Evolutionary conservation across 2,329 filamentous ascomycete species (phyloP).

Genomic region (Stylonectria norvegica): DNA sequence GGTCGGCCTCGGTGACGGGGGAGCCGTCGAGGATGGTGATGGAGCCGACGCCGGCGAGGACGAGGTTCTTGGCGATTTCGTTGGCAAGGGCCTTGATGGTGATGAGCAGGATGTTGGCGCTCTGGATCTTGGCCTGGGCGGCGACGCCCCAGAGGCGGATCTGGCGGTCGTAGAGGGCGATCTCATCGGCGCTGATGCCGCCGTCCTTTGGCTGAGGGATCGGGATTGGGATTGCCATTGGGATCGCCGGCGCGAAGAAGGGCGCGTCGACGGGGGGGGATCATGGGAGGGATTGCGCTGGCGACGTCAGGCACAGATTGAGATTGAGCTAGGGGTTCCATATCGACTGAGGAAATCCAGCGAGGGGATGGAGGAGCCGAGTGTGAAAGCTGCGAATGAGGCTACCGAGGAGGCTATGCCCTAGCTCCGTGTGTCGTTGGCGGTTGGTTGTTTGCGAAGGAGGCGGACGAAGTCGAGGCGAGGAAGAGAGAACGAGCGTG

Average conservation of each 20-base stretch:
- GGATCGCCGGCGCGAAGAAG: too few species aligned
- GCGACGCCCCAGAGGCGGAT: constrained; percentile 96
- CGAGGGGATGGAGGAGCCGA: too few species aligned
- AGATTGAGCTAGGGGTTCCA: too few species aligned
- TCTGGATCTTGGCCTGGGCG: constrained; percentile 88
- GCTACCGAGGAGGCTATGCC: too few species aligned
- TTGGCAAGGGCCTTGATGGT: constrained; percentile 84
- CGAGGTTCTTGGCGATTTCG: constrained; percentile 96
- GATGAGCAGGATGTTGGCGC: constrained; percentile 84
- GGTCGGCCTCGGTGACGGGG: constrained; percentile 70
- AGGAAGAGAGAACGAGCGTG: too few species aligned
- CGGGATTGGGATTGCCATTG: neutral
- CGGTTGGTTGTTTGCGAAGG: too few species aligned
- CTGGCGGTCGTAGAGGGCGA: constrained; percentile 94
- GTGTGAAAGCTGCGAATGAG: too few species aligned
- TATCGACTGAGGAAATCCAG: too few species aligned
- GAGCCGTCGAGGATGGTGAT: constrained; percentile 84
- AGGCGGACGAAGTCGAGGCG: too few species aligned
- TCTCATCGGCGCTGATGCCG: constrained; percentile 65
- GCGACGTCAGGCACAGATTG: too few species aligned
- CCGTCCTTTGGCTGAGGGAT: neutral
- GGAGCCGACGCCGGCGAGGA: constrained; percentile 86
- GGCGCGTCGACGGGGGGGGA: neutral
- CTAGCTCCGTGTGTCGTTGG: too few species aligned
- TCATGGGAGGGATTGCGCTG: constrained; percentile 5